Percentiles rank a stretch among this genome's conserved stretches.
Evolutionary conservation across 2,329 filamentous ascomycete genomes (phyloP).

Genomic region (Raffaelea ambrosiae): DNA sequence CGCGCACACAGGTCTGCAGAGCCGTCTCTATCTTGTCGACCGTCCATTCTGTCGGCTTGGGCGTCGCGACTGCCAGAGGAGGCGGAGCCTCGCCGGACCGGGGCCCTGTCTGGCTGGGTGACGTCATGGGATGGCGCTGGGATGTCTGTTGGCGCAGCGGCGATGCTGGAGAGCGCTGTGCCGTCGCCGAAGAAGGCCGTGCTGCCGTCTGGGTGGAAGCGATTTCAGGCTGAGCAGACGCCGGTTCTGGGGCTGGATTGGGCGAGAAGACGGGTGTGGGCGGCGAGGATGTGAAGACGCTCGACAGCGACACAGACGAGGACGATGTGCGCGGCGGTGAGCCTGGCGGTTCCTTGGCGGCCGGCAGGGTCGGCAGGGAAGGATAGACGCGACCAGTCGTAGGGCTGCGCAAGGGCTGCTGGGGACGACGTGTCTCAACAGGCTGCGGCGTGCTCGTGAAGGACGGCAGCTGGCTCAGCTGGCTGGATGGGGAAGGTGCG

Average conservation of each 20-base stretch:
- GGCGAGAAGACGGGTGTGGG: not conserved
- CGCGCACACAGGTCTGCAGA: conserved; percentile 29
- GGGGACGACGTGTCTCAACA: too few relatives aligned
- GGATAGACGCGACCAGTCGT: too few relatives aligned
- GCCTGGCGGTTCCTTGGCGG: not conserved
- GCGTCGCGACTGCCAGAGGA: conserved; percentile 17
- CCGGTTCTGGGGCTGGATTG: too few relatives aligned
- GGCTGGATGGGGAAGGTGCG: not conserved
- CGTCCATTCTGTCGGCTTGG: conserved; percentile 29
- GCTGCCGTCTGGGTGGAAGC: too few relatives aligned
- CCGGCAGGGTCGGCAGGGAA: not conserved
- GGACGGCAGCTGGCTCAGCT: not conserved
- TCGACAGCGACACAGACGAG: not conserved
- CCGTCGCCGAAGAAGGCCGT: not conserved
- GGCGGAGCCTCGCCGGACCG: conserved; percentile 1
- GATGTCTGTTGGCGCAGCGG: conserved; percentile 19
- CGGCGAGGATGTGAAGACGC: not conserved
- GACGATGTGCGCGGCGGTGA: not conserved
- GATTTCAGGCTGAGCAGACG: too few relatives aligned
- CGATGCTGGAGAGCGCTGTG: conserved; percentile 5
- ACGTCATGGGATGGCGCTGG: conserved; percentile 8
- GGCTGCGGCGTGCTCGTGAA: not conserved
- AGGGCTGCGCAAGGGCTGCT: too few relatives aligned
- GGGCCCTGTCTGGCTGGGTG: too few relatives aligned
- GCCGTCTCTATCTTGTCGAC: conserved; percentile 31